Conservation (phyloP, 139 green algal species). For the Chlamydomonas sphaeroides region DNA sequence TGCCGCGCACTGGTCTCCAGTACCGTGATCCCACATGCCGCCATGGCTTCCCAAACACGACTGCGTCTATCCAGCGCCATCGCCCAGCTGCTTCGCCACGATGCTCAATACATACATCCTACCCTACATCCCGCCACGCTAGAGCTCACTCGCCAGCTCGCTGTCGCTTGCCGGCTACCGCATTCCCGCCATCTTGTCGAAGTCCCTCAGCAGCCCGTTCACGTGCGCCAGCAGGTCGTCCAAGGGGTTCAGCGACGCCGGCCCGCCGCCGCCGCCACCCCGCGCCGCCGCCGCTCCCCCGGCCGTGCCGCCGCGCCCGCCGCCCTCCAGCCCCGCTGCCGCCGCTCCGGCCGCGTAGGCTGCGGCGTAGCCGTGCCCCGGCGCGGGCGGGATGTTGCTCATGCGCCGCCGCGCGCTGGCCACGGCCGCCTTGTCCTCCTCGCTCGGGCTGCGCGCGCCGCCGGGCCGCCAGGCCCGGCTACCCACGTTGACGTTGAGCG, state of each 20-base stretch:
- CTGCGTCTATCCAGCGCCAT: too few relatives aligned
- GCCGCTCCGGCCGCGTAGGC: background rate
- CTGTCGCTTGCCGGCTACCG: too few relatives aligned
- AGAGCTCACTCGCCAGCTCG: too few relatives aligned
- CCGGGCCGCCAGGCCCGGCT: background rate
- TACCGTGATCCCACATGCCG: too few relatives aligned
- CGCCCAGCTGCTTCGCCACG: too few relatives aligned
- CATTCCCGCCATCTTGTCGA: slow-evolving; percentile 35
- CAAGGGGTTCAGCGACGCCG: background rate
- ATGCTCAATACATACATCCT: too few relatives aligned
- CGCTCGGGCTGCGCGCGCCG: slow-evolving; percentile 1
- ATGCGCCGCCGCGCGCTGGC: background rate
- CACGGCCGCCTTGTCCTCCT: background rate
- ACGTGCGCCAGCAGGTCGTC: slow-evolving; percentile 49
- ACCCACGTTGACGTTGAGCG: slow-evolving; percentile 12
- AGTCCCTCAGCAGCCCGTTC: slow-evolving; percentile 41
- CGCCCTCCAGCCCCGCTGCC: background rate
- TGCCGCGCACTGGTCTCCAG: too few relatives aligned
- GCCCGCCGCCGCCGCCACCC: background rate
- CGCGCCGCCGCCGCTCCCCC: background rate
- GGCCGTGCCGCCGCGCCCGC: background rate
- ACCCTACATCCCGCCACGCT: too few relatives aligned
- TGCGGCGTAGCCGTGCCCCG: background rate
- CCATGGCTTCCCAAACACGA: too few relatives aligned
- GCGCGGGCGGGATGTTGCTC: slow-evolving; percentile 22